Evolutionary conservation across 108 stramenopile species (phyloP).

Genomic region (Nannochloropsis salina): DNA sequence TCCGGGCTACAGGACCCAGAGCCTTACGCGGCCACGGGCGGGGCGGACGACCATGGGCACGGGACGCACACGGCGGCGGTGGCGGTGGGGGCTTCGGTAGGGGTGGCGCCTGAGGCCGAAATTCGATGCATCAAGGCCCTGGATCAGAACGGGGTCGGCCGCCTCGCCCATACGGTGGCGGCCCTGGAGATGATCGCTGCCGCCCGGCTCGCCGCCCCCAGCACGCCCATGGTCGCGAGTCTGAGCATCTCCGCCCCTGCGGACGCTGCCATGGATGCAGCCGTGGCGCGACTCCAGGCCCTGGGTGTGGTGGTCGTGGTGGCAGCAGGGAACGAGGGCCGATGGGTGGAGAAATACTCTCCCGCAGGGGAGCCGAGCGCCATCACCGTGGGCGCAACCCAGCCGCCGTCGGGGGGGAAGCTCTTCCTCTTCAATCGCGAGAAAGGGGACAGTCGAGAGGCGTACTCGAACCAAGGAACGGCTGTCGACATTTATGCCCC

Average conservation of each 20-base stretch:
- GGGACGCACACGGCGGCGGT: neutral
- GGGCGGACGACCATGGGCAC: neutral
- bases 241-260: neutral
- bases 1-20: neutral
- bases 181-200: neutral
- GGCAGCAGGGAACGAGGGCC: neutral
- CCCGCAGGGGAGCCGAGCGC: neutral
- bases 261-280: neutral
- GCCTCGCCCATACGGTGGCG: neutral
- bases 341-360: neutral
- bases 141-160: neutral
- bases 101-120: neutral
- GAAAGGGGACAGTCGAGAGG: neutral
- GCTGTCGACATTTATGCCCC: neutral
- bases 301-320: neutral
- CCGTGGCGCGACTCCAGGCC: neutral
- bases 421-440: neutral
- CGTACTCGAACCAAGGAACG: neutral
- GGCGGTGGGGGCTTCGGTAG: neutral
- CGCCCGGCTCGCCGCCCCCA: neutral
- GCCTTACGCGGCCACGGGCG: neutral
- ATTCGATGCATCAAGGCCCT: neutral
- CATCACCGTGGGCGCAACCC: neutral
- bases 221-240: neutral
- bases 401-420: neutral